Percentiles rank a stretch among this genome's conserved stretches.
Conservation (phyloP, 2,329 filamentous ascomycete species). For the Hymenoscyphus occultus region DNA sequence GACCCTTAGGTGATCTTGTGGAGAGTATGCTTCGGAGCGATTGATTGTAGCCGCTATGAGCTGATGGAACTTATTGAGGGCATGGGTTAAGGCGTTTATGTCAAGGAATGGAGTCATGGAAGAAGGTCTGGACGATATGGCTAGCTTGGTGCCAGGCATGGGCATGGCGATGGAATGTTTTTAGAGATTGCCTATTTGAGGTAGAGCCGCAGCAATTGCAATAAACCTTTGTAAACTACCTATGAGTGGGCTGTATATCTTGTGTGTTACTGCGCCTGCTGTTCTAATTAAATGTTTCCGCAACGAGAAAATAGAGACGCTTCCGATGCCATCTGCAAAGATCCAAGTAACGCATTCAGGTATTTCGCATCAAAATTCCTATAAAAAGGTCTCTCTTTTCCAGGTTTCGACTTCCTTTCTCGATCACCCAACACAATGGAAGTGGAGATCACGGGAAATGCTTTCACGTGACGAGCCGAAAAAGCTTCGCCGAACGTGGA, state of each 20-base stretch:
- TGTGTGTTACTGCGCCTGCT: not conserved
- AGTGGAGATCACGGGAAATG: constrained; percentile 2
- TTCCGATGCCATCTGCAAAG: no score
- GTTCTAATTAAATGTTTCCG: not conserved
- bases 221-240: not conserved
- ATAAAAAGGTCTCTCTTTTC: not conserved
- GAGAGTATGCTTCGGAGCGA: constrained; percentile 98
- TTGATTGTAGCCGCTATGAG: constrained; percentile 20
- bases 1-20: constrained; percentile 88
- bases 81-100: constrained; percentile 29
- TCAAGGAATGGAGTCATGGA: constrained; percentile 21
- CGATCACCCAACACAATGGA: no score
- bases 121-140: constrained; percentile 9
- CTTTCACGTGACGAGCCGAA: constrained; percentile 11
- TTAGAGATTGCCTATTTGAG: constrained; percentile 16
- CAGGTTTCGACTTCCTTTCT: not conserved
- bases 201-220: constrained; percentile 14
- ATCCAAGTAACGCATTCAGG: no score
- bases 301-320: no score
- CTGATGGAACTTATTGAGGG: constrained; percentile 18
- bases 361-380: not conserved
- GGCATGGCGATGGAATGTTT: constrained; percentile 10
- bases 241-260: not conserved
- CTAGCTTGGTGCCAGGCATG: constrained; percentile 10
- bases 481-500: constrained; percentile 13